Evolutionary conservation across 257 asterid species (phyloP).

Genomic region (Thymus mandschuricus): DNA sequence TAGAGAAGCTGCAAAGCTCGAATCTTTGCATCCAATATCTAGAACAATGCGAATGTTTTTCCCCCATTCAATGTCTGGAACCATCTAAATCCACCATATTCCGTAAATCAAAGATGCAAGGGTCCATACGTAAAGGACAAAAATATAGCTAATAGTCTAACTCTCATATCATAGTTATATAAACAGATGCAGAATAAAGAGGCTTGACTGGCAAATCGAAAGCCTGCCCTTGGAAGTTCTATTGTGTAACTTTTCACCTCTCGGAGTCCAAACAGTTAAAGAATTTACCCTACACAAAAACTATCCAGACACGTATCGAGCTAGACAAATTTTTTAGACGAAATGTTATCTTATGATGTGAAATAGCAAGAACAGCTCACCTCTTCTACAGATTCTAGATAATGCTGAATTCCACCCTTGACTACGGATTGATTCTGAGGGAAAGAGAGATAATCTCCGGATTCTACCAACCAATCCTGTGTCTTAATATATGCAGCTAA

Average conservation of each 20-base stretch:
- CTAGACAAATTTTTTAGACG: not conserved
- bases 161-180: constrained; percentile 12
- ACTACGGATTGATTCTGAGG: constrained; percentile 57
- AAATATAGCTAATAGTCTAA: constrained; percentile 8
- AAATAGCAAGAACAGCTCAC: constrained; percentile 46
- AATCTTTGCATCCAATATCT: constrained; percentile 88
- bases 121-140: constrained; percentile 21
- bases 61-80: constrained; percentile 98
- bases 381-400: constrained; percentile 84
- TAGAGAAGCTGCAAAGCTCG: constrained; percentile 76
- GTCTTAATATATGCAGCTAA: constrained; percentile 69
- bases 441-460: constrained; percentile 77
- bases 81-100: constrained; percentile 70
- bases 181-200: not conserved
- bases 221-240: constrained; percentile 18
- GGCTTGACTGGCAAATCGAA: constrained; percentile 15
- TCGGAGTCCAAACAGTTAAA: not conserved
- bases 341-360: not conserved
- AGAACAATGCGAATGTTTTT: constrained; percentile 81
- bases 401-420: constrained; percentile 82
- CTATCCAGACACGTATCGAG: not conserved
- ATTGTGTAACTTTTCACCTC: constrained; percentile 3
- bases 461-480: constrained; percentile 76
- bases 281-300: not conserved
- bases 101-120: constrained; percentile 29